phyloP scores from a whole-genome alignment of 805 yeast species.

The Schizosaccharomyces osmophilus region DNA sequence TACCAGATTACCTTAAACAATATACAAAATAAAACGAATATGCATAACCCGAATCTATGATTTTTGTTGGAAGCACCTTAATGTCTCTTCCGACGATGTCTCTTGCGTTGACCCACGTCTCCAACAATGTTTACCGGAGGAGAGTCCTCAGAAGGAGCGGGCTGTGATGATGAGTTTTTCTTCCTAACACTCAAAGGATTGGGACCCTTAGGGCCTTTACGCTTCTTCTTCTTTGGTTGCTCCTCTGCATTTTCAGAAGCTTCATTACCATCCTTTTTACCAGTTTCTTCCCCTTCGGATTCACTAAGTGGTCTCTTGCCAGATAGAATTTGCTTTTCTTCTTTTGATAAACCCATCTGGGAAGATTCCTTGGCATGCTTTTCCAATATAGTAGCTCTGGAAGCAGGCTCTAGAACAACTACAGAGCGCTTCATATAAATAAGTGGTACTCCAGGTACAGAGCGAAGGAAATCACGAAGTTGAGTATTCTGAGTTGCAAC shows the following conservation, averaged over 20 bases:
- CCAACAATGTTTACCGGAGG: not conserved
- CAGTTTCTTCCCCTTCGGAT: constrained; percentile 8
- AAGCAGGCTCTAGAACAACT: constrained; percentile 85
- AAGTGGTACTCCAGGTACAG: constrained; percentile 73
- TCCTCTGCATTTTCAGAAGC: constrained; percentile 7
- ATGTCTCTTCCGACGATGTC: not conserved
- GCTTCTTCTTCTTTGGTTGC: not conserved
- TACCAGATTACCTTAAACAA: too few species aligned
- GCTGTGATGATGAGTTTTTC: constrained; percentile 17
- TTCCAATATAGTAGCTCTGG: constrained; percentile 35
- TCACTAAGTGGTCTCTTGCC: constrained; percentile 8
- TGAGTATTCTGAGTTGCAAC: constrained; percentile 63
- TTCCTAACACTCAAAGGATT: constrained; percentile 79
- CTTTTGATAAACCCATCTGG: constrained; percentile 67
- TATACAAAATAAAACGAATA: not conserved
- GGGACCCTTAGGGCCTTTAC: constrained; percentile 42
- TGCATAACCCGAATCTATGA: not conserved
- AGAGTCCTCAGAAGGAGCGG: not conserved
- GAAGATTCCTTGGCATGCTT: constrained; percentile 30
- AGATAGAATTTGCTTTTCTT: constrained; percentile 11
- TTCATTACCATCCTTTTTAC: constrained; percentile 5
- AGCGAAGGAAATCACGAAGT: constrained; percentile 43
- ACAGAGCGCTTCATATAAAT: constrained; percentile 74
- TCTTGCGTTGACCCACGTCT: not conserved
- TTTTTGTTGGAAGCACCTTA: not conserved